These are phyloP conservation scores for Ophiostoma novo-ulmi DNA, from an alignment of 2,329 filamentous ascomycete species.

Conservation along the genomic window DNA sequence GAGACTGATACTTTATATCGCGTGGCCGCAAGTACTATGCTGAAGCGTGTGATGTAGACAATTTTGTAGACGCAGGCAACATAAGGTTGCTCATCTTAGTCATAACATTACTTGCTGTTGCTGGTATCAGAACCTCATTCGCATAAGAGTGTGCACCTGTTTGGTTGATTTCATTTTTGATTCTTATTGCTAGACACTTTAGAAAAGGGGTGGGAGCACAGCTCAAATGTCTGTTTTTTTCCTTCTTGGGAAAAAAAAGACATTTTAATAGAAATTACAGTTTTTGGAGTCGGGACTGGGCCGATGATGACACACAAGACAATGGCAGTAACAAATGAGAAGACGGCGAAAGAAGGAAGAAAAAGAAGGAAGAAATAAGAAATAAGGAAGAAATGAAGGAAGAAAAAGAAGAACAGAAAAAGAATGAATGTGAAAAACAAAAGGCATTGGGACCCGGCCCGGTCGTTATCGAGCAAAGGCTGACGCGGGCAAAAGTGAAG, in stretches of 20 bases:
- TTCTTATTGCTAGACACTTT: conserved; percentile 8
- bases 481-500: neutral
- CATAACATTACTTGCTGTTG: too few species aligned
- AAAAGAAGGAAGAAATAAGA: neutral
- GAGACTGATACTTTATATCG: too few species aligned
- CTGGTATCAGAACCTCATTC: too few species aligned
- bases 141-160: neutral
- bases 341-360: neutral
- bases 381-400: neutral
- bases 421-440: neutral
- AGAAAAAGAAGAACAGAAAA: neutral
- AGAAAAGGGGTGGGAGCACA: neutral
- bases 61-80: too few species aligned
- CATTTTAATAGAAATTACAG: conserved; percentile 5
- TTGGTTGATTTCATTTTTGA: neutral
- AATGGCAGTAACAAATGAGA: too few species aligned
- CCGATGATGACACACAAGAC: neutral
- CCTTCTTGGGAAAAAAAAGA: neutral
- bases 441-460: neutral
- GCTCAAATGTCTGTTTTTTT: neutral
- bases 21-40: too few species aligned
- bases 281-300: neutral
- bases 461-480: conserved; percentile 2
- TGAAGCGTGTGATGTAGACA: too few species aligned
- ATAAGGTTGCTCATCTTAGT: too few species aligned